A percentile compares a stretch with the other conserved stretches of the same genome.
Conservation (phyloP, 2,329 filamentous ascomycete species). For the Ceratocystis lukuohia region DNA sequence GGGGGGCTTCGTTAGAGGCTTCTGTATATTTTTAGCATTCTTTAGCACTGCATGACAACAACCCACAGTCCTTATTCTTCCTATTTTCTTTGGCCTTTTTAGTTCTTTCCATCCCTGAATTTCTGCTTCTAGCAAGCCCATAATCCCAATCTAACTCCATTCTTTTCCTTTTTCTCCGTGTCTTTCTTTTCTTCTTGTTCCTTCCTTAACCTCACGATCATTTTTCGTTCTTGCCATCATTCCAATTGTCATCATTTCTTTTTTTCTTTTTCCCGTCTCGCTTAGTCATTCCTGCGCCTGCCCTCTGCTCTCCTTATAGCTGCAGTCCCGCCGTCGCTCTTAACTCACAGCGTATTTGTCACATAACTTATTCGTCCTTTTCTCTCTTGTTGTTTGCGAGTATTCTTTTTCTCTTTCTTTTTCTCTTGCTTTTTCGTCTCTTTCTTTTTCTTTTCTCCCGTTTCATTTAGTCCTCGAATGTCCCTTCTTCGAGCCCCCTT, state of each 20-base stretch:
- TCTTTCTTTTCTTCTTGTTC: conserved; percentile 1
- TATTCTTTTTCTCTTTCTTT: background rate
- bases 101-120: background rate
- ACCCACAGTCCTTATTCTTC: background rate
- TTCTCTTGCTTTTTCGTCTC: background rate
- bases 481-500: background rate
- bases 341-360: no score
- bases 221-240: background rate
- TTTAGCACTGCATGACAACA: background rate
- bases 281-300: no score
- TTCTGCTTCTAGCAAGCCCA: background rate
- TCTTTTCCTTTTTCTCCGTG: background rate
- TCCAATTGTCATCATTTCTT: no score
- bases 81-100: background rate
- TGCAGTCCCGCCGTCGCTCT: no score
- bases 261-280: no score
- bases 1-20: background rate
- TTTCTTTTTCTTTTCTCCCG: background rate
- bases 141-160: background rate
- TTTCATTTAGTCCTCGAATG: background rate
- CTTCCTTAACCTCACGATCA: background rate
- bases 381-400: background rate
- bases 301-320: no score
- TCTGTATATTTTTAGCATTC: background rate
- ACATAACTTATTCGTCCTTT: background rate